Conservation (phyloP, 306 rosid genomes). For the Fragaria ananassa region DNA sequence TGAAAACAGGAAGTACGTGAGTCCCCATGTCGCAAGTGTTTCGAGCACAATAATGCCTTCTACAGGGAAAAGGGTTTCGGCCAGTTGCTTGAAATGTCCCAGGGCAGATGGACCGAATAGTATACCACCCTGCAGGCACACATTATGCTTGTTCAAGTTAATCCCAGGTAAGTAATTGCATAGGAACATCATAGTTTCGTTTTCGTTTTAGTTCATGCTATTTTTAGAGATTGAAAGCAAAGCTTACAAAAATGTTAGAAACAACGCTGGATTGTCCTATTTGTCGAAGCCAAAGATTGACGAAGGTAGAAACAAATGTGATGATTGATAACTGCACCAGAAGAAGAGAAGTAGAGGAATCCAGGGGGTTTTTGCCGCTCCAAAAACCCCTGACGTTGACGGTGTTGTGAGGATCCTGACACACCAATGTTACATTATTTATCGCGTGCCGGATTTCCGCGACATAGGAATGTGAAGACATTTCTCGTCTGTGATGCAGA, state of each 20-base stretch:
- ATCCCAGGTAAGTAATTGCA: neutral
- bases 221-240: neutral
- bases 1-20: conserved; percentile 49
- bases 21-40: conserved; percentile 36
- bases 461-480: neutral
- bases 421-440: conserved; percentile 35
- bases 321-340: conserved; percentile 49
- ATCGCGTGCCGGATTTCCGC: neutral
- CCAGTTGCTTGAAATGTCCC: conserved; percentile 30
- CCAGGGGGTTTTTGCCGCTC: conserved; percentile 27
- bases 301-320: conserved; percentile 28
- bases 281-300: conserved; percentile 37
- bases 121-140: conserved; percentile 46
- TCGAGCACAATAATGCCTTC: conserved; percentile 37
- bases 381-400: neutral
- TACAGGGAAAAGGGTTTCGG: conserved; percentile 34
- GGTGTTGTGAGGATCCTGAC: conserved; percentile 32
- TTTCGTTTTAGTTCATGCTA: neutral
- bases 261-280: conserved; percentile 64
- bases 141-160: neutral
- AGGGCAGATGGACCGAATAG: conserved; percentile 56
- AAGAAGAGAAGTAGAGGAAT: conserved; percentile 45
- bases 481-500: neutral
- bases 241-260: conserved; percentile 66
- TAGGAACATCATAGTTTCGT: neutral